phyloP scores from a whole-genome alignment of 371 early-diverging fungal genomes.

The Blakeslea trispora region DNA sequence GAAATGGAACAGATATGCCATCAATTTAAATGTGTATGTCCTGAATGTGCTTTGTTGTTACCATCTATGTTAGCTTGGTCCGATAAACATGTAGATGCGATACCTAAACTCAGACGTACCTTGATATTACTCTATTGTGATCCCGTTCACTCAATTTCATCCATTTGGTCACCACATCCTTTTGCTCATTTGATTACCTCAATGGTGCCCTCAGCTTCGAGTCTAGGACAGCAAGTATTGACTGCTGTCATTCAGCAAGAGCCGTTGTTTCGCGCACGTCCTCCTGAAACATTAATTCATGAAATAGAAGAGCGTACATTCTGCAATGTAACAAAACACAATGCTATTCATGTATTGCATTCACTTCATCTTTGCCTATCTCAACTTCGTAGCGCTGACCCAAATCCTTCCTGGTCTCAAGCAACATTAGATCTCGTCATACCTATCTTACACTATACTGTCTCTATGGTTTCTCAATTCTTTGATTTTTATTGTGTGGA shows the following conservation, averaged over 20 bases:
- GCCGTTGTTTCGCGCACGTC: slow-evolving; percentile 12
- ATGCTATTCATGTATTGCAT: slow-evolving; percentile 46
- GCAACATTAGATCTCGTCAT: slow-evolving; percentile 34
- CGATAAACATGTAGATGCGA: slow-evolving; percentile 27
- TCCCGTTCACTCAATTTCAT: slow-evolving; percentile 34
- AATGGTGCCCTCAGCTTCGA: slow-evolving; percentile 10
- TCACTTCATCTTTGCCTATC: slow-evolving; percentile 46
- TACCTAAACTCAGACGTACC: slow-evolving; percentile 24
- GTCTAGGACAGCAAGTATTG: slow-evolving; percentile 11
- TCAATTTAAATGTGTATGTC: slow-evolving; percentile 45
- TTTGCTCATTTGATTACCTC: slow-evolving; percentile 39
- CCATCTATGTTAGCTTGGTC: slow-evolving; percentile 51
- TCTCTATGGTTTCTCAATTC: slow-evolving; percentile 34
- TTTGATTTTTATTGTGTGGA: slow-evolving; percentile 53
- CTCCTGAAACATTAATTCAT: slow-evolving; percentile 17
- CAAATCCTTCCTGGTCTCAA: slow-evolving; percentile 44
- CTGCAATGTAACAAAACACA: slow-evolving; percentile 43
- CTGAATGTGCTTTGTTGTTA: slow-evolving; percentile 38
- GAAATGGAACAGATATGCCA: slow-evolving; percentile 42
- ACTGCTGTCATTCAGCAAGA: slow-evolving; percentile 13
- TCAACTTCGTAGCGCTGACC: slow-evolving; percentile 42
- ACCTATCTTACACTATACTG: slow-evolving; percentile 39
- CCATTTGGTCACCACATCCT: slow-evolving; percentile 42
- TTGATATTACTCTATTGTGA: slow-evolving; percentile 41
- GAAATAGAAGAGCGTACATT: slow-evolving; percentile 26